Evolutionary conservation across 805 yeast genomes (phyloP), one percentile per base, ranked within the genome.

Genomic region (Kodamaea jinghongensis): DNA sequence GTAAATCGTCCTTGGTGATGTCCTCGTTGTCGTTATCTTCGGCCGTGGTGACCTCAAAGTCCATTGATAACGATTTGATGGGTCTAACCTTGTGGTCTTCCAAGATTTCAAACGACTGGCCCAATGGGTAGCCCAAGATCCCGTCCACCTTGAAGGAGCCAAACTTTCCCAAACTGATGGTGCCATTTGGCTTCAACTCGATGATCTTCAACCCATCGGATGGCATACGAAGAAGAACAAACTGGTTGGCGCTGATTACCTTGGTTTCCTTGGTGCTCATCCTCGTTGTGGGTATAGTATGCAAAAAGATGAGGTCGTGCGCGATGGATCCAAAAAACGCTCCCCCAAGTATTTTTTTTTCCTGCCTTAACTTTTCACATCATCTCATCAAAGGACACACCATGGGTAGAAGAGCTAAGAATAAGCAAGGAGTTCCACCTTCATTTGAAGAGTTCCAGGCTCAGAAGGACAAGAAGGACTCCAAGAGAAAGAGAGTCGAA

Each of bases 341-440:
- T n/a, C n/a, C 14, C 27, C 12, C 22, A 9, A 9, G 12, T n/a
- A n/a, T 3, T 31, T 13, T 34, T 34, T 34, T 34, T 34, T 25
- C 28, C 23, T 17, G n/a, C 12, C 26, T 31, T 23, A 25, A 36
- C 29, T 35, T 43, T 43, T 39, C 46, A 40, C 43, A 15, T 26
- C 32, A 36, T 32, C 37, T 41, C 39, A 31, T 34, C 38, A 17
- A n/a, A n/a, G 16, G 25, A 31, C 36, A 11, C 23, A 34, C 5
- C 30, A 87, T 90, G 96, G 98, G 98, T 62, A 84, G 96, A 78
- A 83, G 86, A 71, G 86, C 87, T 43, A 88, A 84, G 65, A 84
- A 87, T 55, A 91, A 87, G 73, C 98, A 91, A 69, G 93, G 88
- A 33, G 86, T 77, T 43, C 98, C 98, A 51, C 96, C 96, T 26